These are phyloP conservation scores for Amphibolis antarctica DNA, from an alignment of 106 monocot species.

Conservation along the genomic window DNA sequence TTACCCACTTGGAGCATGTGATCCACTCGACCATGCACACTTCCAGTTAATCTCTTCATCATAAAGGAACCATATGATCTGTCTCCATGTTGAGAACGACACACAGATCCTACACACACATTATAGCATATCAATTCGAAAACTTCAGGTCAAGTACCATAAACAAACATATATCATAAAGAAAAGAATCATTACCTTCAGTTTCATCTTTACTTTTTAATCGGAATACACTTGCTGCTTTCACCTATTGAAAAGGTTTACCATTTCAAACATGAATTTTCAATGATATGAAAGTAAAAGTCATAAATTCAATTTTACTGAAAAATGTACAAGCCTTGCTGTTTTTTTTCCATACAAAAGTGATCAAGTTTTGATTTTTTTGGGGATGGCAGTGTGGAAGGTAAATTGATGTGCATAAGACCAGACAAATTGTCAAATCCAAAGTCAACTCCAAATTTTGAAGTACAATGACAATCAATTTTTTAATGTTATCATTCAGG, in stretches of 20 bases:
- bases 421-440: no score
- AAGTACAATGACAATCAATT: no score
- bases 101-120: conserved; percentile 17
- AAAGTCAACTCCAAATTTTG: no score
- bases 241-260: conserved; percentile 28
- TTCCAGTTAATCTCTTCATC: conserved; percentile 78
- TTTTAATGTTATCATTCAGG: no score
- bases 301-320: no score
- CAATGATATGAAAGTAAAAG: neutral
- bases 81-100: conserved; percentile 30
- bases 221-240: conserved; percentile 47
- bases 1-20: conserved; percentile 78
- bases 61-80: conserved; percentile 73
- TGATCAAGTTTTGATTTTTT: no score
- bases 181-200: conserved; percentile 34
- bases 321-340: no score
- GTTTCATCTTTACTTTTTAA: conserved; percentile 24
- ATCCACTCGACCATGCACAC: conserved; percentile 70
- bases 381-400: no score
- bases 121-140: neutral
- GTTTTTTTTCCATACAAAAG: no score
- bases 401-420: no score
- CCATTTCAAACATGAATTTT: neutral
- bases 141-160: neutral
- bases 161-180: neutral